Base-by-base conservation (phyloP, 192 early-diverging fungal genomes). In the Podila clonocystis region DNA sequence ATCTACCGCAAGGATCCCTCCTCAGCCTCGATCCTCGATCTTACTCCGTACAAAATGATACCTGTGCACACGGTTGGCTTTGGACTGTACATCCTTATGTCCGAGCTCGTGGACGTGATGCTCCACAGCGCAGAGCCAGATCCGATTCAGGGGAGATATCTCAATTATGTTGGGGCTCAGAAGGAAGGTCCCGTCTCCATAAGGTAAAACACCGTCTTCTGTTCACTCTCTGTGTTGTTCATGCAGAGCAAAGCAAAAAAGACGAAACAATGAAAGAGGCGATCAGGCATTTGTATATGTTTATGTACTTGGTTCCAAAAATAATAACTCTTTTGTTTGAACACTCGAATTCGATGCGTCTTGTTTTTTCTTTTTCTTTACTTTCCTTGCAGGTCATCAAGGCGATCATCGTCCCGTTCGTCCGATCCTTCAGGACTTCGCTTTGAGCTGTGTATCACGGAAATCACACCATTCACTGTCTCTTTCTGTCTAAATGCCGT, bases 1-100 rank as follows among this genome's bases (percentile, higher is more conserved):
- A 73, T 80, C 50, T 80, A 80, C 62, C 70, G 77, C 65, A 72
- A 67, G 49, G 77, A 80, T 41, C 52, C 71, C 1, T 80, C 77
- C 9, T 69, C 77, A 11, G 70, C 67, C 48, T 73, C 77, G 22
- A 73, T 73, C 26, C 50, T 73, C 13, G 77, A 80, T 59, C 67
- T 80, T 31, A 80, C 77, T 3, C 66, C 77, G 1, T 80, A 80
- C 62, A 68, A 57, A 58, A 70, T 80, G 62, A 80, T 80, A 22
- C 77, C 77, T 9, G 77, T 80, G 7, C 77, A 80, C n/a, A 80
- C 77, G 17, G 77, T 80, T 9, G 77, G 77, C 9, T 80, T 80
- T 73, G 77, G 77, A 22, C 41, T 80, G 2, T 80, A 80, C 62
- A 73, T 80, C 48, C 77, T 80, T 48, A 72, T 80, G 77, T 80